Conservation (phyloP, 2,329 filamentous ascomycete genomes). For the Paraphoma chrysanthemicola region DNA sequence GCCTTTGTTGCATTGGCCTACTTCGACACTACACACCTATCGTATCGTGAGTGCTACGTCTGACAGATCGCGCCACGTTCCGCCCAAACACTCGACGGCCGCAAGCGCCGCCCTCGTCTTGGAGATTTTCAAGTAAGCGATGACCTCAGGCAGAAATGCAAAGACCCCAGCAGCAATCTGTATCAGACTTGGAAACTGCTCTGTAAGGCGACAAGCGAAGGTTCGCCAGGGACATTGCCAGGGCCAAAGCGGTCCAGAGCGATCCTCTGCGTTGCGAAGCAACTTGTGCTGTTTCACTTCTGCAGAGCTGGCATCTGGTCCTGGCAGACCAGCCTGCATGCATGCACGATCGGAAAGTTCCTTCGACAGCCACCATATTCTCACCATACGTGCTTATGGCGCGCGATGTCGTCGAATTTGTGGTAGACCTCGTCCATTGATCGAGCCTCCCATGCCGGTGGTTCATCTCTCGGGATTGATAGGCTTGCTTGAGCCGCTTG, state of each 20-base stretch:
- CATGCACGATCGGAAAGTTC: background rate
- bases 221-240: constrained; percentile 3
- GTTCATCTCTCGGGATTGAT: constrained; percentile 2
- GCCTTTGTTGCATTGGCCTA: constrained; percentile 9
- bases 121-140: background rate
- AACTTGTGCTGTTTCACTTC: constrained; percentile 5
- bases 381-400: background rate
- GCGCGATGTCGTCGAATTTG: background rate
- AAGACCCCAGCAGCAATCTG: background rate
- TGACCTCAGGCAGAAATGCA: background rate
- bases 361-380: background rate
- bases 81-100: background rate
- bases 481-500: constrained; percentile 12
- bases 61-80: constrained; percentile 5
- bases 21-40: constrained; percentile 2
- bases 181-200: background rate
- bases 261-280: constrained; percentile 2
- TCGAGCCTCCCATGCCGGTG: background rate
- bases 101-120: background rate
- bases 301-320: background rate
- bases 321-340: background rate
- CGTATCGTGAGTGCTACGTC: constrained; percentile 8
- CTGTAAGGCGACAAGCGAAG: background rate
- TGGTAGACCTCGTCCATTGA: background rate
- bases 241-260: background rate